Base-by-base conservation (phyloP, 148 eudicot genomes). In the Cornus suecica region DNA sequence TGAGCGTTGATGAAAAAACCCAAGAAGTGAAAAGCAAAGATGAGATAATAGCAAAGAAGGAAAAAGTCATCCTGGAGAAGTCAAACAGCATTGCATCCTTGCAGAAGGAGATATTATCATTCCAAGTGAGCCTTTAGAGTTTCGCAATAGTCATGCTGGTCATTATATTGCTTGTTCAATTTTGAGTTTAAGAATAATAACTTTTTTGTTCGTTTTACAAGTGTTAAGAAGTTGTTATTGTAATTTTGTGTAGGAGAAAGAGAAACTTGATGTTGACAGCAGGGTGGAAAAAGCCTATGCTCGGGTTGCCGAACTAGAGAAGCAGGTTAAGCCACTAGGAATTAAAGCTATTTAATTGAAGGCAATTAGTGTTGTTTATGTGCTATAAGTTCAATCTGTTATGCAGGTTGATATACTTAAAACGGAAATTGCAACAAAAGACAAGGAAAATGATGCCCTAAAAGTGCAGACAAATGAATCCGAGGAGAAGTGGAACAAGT, bases 191-290 rank as follows among this genome's bases (percentile, higher is more conserved):
- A 48, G 18, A 48, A 48, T 48, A 48, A 11, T 48, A 14, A 11
- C 20, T 13, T 1, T 37, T 68, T 60, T 24, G 66, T 26, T 58
- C 28, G 0, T 69, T 42, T 13, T 20, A n/a, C n/a, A 6, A 22
- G 16, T 30, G 34, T 11, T 68, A 58, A 48, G 28, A 41, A 32
- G 0, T 76, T 27, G 32, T 29, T 22, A 10, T 61, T 61, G 30
- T n/a, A 34, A 24, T 65, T 4, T 70, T 61, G 51, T 1, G 26
- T 25, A 94, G 98, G 82, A 80, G 79, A 91, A 87, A 70, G 98
- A 91, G 30, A 65, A 87, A 16, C 72, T 84, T n/a, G 92, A 84
- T 84, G 95, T 85, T 67, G 88, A 88, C 79, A 88, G 87, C 83
- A 83, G 78, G 78, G 79, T 82, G 29, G 80, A 68, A 63, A 86